Conservation (phyloP, 106 monocot species). For the Dendrobium catenatum region DNA sequence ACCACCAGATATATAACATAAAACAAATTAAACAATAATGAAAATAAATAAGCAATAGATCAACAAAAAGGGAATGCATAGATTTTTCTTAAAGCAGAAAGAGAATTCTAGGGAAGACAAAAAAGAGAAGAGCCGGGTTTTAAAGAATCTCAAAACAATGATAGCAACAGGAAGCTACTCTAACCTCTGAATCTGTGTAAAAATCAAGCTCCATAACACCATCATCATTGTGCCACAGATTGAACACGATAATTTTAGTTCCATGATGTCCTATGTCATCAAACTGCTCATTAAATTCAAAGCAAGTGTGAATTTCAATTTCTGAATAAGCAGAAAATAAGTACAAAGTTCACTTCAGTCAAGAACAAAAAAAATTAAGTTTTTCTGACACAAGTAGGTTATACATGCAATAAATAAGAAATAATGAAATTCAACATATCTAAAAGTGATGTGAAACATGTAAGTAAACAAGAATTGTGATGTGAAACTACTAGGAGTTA, state of each 20-base stretch:
- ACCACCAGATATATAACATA: background rate
- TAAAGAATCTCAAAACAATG: background rate
- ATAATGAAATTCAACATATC: background rate
- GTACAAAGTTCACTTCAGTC: background rate
- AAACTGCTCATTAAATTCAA: slow-evolving; percentile 70
- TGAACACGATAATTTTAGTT: slow-evolving; percentile 76
- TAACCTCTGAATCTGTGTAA: slow-evolving; percentile 57
- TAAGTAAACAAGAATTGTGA: too few species aligned
- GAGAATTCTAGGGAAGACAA: background rate
- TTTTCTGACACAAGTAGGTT: too few species aligned
- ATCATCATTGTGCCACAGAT: slow-evolving; percentile 84
- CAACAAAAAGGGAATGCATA: background rate
- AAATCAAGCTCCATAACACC: slow-evolving; percentile 89
- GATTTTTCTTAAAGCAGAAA: background rate
- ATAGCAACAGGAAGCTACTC: slow-evolving; percentile 5
- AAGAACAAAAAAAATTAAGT: background rate
- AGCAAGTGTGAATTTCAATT: slow-evolving; percentile 26
- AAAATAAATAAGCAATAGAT: background rate
- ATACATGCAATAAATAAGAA: background rate
- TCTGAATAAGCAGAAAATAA: slow-evolving; percentile 6
- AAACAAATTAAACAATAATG: background rate
- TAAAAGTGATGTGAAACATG: background rate
- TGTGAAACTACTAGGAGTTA: too few species aligned
- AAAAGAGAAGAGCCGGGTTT: background rate
- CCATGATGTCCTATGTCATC: slow-evolving; percentile 84